phyloP scores from a whole-genome alignment of 805 yeast species.

The Metschnikowia rubicola region DNA sequence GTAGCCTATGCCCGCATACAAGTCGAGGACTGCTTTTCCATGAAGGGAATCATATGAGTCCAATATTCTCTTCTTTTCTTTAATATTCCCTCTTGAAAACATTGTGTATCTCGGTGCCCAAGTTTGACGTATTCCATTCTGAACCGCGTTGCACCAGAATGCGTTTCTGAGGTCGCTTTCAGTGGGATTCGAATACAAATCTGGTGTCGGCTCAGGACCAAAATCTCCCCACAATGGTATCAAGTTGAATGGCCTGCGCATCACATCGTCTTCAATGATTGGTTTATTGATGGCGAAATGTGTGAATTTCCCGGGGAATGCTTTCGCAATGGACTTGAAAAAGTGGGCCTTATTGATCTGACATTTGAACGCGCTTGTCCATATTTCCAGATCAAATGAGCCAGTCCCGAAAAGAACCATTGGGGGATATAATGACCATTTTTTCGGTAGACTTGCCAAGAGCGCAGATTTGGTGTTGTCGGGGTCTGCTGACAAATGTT shows the following conservation, averaged over 20 bases:
- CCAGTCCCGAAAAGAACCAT: conserved; percentile 53
- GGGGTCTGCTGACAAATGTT: no score
- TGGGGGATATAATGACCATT: conserved; percentile 66
- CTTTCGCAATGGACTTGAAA: conserved; percentile 13
- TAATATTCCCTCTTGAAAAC: conserved; percentile 85
- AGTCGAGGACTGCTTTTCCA: conserved; percentile 53
- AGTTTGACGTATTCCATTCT: conserved; percentile 70
- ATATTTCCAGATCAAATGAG: conserved; percentile 39
- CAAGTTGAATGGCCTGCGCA: conserved; percentile 65
- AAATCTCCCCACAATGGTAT: conserved; percentile 63
- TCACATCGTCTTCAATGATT: conserved; percentile 49
- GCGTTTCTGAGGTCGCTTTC: conserved; percentile 46
- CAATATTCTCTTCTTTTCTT: conserved; percentile 69
- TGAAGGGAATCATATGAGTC: conserved; percentile 35
- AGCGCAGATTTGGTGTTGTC: not conserved
- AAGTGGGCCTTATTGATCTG: conserved; percentile 11
- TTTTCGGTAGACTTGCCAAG: conserved; percentile 37
- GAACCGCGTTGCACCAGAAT: conserved; percentile 69
- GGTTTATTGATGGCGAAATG: conserved; percentile 75
- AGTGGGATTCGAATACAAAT: conserved; percentile 18
- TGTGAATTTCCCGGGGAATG: conserved; percentile 27
- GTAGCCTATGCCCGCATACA: conserved; percentile 86
- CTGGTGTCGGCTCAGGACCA: conserved; percentile 41
- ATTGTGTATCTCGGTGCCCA: conserved; percentile 87
- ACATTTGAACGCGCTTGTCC: conserved; percentile 22